These are phyloP conservation scores for Phytophthora vignae DNA, from an alignment of 352 stramenopile genomes.

Conservation along the genomic window DNA sequence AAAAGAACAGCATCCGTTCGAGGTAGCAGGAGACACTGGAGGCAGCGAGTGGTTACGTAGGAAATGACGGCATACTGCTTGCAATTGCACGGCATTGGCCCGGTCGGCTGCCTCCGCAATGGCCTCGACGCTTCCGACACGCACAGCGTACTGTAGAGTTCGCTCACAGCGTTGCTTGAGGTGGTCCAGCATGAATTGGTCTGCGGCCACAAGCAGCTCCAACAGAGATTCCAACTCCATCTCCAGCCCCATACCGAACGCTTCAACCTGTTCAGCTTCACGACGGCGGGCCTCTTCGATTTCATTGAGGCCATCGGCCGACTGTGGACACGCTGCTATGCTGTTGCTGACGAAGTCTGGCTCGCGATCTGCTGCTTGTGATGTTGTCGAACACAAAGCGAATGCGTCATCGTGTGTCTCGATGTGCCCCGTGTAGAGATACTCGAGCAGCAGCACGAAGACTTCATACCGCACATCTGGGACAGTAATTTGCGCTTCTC, in stretches of 20 bases:
- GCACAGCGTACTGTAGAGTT: constrained; percentile 84
- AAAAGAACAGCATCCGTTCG: constrained; percentile 27
- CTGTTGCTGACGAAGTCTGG: constrained; percentile 34
- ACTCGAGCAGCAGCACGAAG: constrained; percentile 94
- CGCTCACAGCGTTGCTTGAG: constrained; percentile 96
- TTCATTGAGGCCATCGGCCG: constrained; percentile 45
- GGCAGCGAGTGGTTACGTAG: constrained; percentile 79
- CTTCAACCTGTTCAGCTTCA: constrained; percentile 18
- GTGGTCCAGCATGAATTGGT: constrained; percentile 98
- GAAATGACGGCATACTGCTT: constrained; percentile 93
- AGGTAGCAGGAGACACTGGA: constrained; percentile 3
- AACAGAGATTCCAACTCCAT: constrained; percentile 78
- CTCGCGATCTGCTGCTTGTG: constrained; percentile 18
- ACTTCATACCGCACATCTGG: constrained; percentile 90
- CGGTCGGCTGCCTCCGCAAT: constrained; percentile 91
- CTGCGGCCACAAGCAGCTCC: constrained; percentile 92
- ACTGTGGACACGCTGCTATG: constrained; percentile 37
- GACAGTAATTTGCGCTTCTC: constrained; percentile 87
- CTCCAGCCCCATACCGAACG: constrained; percentile 32
- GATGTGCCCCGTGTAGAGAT: constrained; percentile 93
- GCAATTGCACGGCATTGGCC: constrained; percentile 92
- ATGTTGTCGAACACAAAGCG: constrained; percentile 20
- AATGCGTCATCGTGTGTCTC: constrained; percentile 45
- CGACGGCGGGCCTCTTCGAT: constrained; percentile 36
- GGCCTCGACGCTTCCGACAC: constrained; percentile 85